Evolutionary conservation across 2,329 filamentous ascomycete species (phyloP).

Genomic region (Emmonsiellopsis sp.): DNA sequence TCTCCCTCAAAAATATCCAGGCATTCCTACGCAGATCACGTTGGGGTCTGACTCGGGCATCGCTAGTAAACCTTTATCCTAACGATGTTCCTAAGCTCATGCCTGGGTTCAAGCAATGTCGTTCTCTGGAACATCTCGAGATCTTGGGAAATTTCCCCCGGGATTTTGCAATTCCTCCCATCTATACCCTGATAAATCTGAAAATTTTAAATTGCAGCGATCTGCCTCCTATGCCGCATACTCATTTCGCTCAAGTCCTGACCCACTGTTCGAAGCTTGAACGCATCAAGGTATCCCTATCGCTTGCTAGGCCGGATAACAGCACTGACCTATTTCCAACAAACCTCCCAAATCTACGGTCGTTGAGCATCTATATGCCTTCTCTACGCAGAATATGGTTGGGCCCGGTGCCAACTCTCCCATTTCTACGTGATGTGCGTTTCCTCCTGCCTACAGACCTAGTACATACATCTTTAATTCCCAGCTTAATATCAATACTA

Average conservation of each 20-base stretch:
- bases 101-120: slow-evolving; percentile 16
- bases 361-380: not conserved
- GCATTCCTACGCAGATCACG: slow-evolving; percentile 27
- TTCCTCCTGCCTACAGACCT: not conserved
- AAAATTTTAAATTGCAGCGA: slow-evolving; percentile 8
- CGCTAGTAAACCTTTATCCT: slow-evolving; percentile 10
- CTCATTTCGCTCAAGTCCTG: slow-evolving; percentile 9
- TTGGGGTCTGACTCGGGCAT: slow-evolving; percentile 23
- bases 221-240: slow-evolving; percentile 2
- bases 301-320: not conserved
- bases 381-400: not conserved
- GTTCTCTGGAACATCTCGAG: slow-evolving; percentile 23
- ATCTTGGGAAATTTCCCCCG: slow-evolving; percentile 16
- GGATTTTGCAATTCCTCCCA: not conserved
- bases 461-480: not conserved
- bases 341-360: slow-evolving; percentile 2
- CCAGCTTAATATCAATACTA: not conserved
- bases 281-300: slow-evolving; percentile 8
- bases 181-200: slow-evolving; percentile 9
- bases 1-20: slow-evolving; percentile 29
- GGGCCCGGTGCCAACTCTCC: not conserved
- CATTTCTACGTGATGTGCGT: slow-evolving; percentile 1
- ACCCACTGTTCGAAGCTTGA: slow-evolving; percentile 11
- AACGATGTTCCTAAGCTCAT: slow-evolving; percentile 19
- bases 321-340: not conserved